A percentile compares a stretch with the other conserved stretches of the same genome.
phyloP scores from a whole-genome alignment of 768 basidiomycete species.

The Cyclocybe aegerita region DNA sequence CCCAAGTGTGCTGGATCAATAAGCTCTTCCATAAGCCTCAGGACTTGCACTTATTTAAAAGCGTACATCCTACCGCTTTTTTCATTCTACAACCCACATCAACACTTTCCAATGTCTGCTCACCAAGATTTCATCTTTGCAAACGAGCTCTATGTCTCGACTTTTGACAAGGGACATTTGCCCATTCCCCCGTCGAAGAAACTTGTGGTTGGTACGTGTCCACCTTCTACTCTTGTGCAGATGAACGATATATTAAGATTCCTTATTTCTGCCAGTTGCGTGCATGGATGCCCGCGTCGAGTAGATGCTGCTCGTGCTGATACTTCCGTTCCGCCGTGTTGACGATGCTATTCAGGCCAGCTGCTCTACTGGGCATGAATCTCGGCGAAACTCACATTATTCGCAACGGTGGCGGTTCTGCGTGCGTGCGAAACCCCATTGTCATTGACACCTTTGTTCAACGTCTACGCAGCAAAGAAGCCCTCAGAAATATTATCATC shows the following conservation, averaged over 20 bases:
- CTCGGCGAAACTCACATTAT: too few species aligned
- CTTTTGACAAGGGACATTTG: slow-evolving; percentile 42
- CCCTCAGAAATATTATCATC: slow-evolving; percentile 64
- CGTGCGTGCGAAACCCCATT: background rate
- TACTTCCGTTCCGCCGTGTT: background rate
- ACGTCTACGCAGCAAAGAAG: slow-evolving; percentile 47
- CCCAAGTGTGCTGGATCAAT: background rate
- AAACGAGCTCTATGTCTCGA: slow-evolving; percentile 46
- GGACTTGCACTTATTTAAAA: too few species aligned
- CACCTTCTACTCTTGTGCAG: too few species aligned
- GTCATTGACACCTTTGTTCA: background rate
- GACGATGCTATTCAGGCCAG: slow-evolving; percentile 38
- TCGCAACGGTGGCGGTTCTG: too few species aligned
- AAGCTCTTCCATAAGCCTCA: background rate
- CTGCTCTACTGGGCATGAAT: slow-evolving; percentile 18
- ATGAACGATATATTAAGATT: too few species aligned
- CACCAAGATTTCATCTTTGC: slow-evolving; percentile 33
- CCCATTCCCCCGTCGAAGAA: slow-evolving; percentile 34
- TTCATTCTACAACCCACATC: too few species aligned
- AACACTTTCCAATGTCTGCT: too few species aligned
- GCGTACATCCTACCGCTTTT: too few species aligned
- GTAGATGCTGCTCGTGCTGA: slow-evolving; percentile 7
- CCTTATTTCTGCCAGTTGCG: too few species aligned
- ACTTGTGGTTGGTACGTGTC: slow-evolving; percentile 29
- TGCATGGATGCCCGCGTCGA: too few species aligned